Evolutionary conservation across 345 rosid genomes (phyloP), one percentile per base, ranked within the genome.

Genomic region (Passiflora organensis): DNA sequence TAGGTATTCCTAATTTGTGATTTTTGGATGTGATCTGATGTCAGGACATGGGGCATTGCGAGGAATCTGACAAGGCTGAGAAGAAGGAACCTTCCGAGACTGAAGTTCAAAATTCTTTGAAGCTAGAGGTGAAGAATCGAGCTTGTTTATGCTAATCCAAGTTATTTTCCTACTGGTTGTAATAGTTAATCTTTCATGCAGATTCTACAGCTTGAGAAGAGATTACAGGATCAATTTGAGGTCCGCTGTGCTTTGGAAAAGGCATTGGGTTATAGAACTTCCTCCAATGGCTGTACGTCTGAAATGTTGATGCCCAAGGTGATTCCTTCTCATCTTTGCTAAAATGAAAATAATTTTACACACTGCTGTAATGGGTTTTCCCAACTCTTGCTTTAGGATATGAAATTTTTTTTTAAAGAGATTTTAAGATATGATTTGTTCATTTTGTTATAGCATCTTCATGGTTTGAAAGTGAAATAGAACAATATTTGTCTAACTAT

Each of bases 161-260:
- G 18, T 21, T 16, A 43, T 57, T 53, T 32, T 37, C 5, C 36
- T 46, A 6, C 53, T 1, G 6, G 18, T 37, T 12, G 1, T 37
- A 16, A 14, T 36, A 28, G 42, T 48, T 34, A 65, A 6, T n/a
- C 34, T 48, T 60, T 19, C 22, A 18, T 72, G 76, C 77, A 93
- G 99, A 86, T 93, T 71, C 64, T 69, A 62, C 89, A 75, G 73
- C 96, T 89, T 14, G 95, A 89, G 76, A 83, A 75, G 66, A 82
- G 89, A 69, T 71, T 89, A 70, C 84, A 80, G 68, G 80, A 78
- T 57, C 95, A 89, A 60, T 89, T 89, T 65, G 68, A 73, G 67
- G 91, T 86, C 54, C 95, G 97, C 13, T 63, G 48, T 61, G 81
- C 82, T 13, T 67, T 93, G 49, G 99, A 93, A 70, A 87, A 81